Conservation (phyloP, 1,284 basidiomycete species). For the Pseudozyma thailandica region DNA sequence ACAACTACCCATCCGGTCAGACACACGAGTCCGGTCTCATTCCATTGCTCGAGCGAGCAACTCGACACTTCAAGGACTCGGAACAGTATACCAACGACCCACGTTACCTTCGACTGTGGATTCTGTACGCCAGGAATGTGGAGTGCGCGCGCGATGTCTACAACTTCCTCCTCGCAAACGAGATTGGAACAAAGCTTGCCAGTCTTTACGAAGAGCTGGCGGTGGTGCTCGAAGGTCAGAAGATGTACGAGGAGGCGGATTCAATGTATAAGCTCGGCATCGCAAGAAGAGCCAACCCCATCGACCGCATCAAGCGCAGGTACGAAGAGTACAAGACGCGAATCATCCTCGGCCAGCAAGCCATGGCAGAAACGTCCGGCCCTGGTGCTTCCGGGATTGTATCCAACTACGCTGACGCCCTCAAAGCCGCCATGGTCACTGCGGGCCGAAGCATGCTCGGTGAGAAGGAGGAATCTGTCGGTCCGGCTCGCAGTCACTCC, state of each 20-base stretch:
- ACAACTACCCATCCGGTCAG: slow-evolving; percentile 75
- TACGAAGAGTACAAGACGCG: slow-evolving; percentile 84
- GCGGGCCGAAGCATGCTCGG: slow-evolving; percentile 62
- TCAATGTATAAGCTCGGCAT: slow-evolving; percentile 85
- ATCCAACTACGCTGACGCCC: slow-evolving; percentile 50
- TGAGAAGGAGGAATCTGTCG: slow-evolving; percentile 37
- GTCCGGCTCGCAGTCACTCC: slow-evolving; percentile 43
- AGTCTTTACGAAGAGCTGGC: slow-evolving; percentile 88
- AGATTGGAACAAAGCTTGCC: slow-evolving; percentile 81
- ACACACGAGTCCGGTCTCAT: slow-evolving; percentile 73
- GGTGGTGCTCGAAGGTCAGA: slow-evolving; percentile 76
- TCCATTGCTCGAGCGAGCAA: slow-evolving; percentile 80
- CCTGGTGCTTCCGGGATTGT: slow-evolving; percentile 7
- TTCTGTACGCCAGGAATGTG: slow-evolving; percentile 73
- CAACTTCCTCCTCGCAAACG: slow-evolving; percentile 78
- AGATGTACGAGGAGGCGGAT: slow-evolving; percentile 77
- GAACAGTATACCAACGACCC: slow-evolving; percentile 83
- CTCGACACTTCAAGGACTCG: slow-evolving; percentile 81
- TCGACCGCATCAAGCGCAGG: slow-evolving; percentile 84
- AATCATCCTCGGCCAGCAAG: slow-evolving; percentile 45
- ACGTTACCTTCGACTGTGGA: slow-evolving; percentile 89
- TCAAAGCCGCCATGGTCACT: slow-evolving; percentile 58
- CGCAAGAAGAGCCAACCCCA: slow-evolving; percentile 80
- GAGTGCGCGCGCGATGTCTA: slow-evolving; percentile 63
- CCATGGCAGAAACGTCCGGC: slow-evolving; percentile 17